Percentiles rank a stretch among this genome's conserved stretches.
These are phyloP conservation scores for Cyanidioschyzon merolae DNA, from an alignment of 23 red algal species.

Conservation along the genomic window DNA sequence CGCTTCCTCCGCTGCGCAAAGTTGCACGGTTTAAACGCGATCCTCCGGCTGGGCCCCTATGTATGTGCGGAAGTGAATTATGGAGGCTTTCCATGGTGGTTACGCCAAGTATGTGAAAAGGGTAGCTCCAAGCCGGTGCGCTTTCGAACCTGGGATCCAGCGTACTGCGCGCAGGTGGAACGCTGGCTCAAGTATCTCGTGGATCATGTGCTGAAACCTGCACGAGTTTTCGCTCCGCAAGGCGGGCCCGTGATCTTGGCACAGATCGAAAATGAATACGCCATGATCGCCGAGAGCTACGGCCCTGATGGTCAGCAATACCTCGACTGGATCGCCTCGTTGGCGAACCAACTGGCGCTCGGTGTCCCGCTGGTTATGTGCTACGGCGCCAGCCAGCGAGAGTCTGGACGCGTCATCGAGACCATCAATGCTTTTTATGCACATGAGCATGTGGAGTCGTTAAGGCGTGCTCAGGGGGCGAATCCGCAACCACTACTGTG, in stretches of 20 bases:
- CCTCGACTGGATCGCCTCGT: slow-evolving; percentile 63
- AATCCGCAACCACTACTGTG: slow-evolving; percentile 46
- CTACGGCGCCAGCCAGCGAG: slow-evolving; percentile 35
- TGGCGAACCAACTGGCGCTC: slow-evolving; percentile 41
- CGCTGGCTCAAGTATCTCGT: slow-evolving; percentile 39
- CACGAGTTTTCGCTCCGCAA: slow-evolving; percentile 26
- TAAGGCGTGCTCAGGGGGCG: slow-evolving; percentile 22
- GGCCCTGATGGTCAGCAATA: slow-evolving; percentile 38
- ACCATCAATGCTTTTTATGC: slow-evolving; percentile 84
- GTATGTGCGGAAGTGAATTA: slow-evolving; percentile 79
- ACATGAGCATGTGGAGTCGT: slow-evolving; percentile 33
- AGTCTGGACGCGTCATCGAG: slow-evolving; percentile 41
- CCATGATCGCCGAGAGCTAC: slow-evolving; percentile 59
- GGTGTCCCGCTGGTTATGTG: slow-evolving; percentile 70
- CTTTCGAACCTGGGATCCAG: slow-evolving; percentile 60
- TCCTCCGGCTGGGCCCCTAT: slow-evolving; percentile 81
- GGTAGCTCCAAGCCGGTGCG: slow-evolving; percentile 12
- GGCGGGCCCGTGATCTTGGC: slow-evolving; percentile 74
- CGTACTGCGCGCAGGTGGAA: slow-evolving; percentile 50
- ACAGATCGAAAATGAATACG: slow-evolving; percentile 93
- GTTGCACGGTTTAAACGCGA: slow-evolving; percentile 35
- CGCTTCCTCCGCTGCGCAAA: slow-evolving; percentile 44
- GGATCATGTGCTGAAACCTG: slow-evolving; percentile 17
- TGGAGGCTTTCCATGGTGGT: slow-evolving; percentile 58
- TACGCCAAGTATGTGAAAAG: slow-evolving; percentile 27